Percentiles rank a stretch among this genome's conserved stretches.
phyloP scores from a whole-genome alignment of 2,329 filamentous ascomycete genomes.

The Metarhizium robertsii region DNA sequence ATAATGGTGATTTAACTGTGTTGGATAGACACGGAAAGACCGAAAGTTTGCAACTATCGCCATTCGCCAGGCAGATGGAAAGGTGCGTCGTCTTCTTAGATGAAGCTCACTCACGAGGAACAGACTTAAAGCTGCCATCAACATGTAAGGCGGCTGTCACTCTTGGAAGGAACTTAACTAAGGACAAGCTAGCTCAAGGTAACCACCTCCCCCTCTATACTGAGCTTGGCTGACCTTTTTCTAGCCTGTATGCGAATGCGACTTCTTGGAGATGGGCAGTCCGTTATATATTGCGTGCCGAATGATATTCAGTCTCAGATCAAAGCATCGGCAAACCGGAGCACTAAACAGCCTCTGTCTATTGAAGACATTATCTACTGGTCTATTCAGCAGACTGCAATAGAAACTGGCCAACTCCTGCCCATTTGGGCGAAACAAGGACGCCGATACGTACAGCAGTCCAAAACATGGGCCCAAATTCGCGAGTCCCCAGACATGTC shows the following conservation, averaged over 20 bases:
- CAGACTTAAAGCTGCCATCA: slow-evolving; percentile 50
- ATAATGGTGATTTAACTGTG: slow-evolving; percentile 43
- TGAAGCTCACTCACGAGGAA: slow-evolving; percentile 60
- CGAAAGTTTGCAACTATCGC: slow-evolving; percentile 45
- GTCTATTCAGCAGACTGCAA: slow-evolving; percentile 48
- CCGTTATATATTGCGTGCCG: slow-evolving; percentile 49
- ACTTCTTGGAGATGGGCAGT: slow-evolving; percentile 55
- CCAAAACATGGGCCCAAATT: slow-evolving; percentile 21
- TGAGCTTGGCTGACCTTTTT: too few species aligned
- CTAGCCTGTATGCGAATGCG: slow-evolving; percentile 59
- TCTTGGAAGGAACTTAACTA: slow-evolving; percentile 52
- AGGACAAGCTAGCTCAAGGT: slow-evolving; percentile 61
- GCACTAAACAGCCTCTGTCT: slow-evolving; percentile 28
- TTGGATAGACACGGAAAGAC: slow-evolving; percentile 35
- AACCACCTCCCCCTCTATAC: slow-evolving; percentile 2
- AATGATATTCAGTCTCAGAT: slow-evolving; percentile 50
- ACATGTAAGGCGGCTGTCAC: slow-evolving; percentile 57
- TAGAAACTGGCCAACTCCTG: slow-evolving; percentile 33
- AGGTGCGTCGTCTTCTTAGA: slow-evolving; percentile 58
- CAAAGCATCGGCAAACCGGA: not conserved
- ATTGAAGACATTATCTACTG: slow-evolving; percentile 45
- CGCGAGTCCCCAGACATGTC: not conserved
- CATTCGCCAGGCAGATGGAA: slow-evolving; percentile 45
- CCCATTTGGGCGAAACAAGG: slow-evolving; percentile 56
- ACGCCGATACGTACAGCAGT: slow-evolving; percentile 34